Evolutionary conservation across 1,284 basidiomycete genomes (phyloP).

Genomic region (Ceratobasidium sp.): DNA sequence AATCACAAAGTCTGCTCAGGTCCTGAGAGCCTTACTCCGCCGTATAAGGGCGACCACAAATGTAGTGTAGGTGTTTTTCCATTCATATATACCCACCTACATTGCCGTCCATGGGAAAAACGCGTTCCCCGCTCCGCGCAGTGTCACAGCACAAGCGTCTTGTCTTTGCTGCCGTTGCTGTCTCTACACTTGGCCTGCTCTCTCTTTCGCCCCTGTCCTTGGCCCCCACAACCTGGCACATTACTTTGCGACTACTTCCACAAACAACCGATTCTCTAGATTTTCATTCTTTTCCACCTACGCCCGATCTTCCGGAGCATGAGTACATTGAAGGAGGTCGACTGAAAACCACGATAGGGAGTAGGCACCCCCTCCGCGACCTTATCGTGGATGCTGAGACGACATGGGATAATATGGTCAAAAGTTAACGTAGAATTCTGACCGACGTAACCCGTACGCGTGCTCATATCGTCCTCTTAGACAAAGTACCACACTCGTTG

Average conservation of each 20-base stretch:
- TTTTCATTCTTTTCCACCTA: too few relatives aligned
- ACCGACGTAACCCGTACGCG: background rate
- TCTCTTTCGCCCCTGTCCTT: background rate
- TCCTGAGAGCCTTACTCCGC: too few relatives aligned
- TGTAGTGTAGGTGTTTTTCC: too few relatives aligned
- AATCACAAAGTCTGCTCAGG: too few relatives aligned
- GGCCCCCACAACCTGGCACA: constrained; percentile 2
- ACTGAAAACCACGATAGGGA: constrained; percentile 10
- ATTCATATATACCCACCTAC: too few relatives aligned
- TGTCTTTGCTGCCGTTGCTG: background rate
- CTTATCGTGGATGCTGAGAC: constrained; percentile 32
- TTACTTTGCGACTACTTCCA: background rate
- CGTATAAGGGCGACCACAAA: too few relatives aligned
- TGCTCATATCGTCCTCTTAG: constrained; percentile 32
- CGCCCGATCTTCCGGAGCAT: background rate
- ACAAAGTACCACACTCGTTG: constrained; percentile 60
- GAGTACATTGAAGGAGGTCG: constrained; percentile 16
- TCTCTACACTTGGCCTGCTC: constrained; percentile 1
- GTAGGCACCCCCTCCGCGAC: constrained; percentile 33
- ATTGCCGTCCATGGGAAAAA: too few relatives aligned
- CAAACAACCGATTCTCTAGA: background rate
- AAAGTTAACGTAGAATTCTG: constrained; percentile 3
- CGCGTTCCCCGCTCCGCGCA: too few relatives aligned
- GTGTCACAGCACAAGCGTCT: background rate
- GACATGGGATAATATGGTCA: constrained; percentile 28